These are phyloP conservation scores for Cercospora canescens DNA, from an alignment of 2,329 filamentous ascomycete genomes.

Conservation along the genomic window DNA sequence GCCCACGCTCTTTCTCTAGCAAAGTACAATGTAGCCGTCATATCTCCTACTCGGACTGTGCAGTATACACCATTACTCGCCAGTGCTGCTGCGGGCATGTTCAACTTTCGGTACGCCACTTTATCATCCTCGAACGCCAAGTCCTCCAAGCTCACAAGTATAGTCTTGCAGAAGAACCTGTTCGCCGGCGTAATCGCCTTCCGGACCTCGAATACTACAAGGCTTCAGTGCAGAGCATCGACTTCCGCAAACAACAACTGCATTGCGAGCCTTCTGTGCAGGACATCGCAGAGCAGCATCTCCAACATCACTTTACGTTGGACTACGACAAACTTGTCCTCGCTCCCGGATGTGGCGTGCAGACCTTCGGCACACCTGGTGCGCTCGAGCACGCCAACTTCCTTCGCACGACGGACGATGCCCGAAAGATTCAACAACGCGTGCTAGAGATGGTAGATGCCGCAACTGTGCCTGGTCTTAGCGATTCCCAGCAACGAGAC, in stretches of 20 bases:
- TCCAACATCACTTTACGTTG: slow-evolving; percentile 38
- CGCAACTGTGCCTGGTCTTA: slow-evolving; percentile 36
- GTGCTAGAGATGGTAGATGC: slow-evolving; percentile 41
- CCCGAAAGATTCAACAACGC: slow-evolving; percentile 37
- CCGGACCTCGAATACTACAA: slow-evolving; percentile 36
- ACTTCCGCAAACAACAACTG: slow-evolving; percentile 38
- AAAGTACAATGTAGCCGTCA: slow-evolving; percentile 43
- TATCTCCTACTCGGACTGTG: slow-evolving; percentile 45
- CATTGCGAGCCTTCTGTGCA: slow-evolving; percentile 37
- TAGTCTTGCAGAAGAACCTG: slow-evolving; percentile 45
- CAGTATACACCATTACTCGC: slow-evolving; percentile 49
- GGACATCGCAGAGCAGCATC: slow-evolving; percentile 32
- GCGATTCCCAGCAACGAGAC: slow-evolving; percentile 33
- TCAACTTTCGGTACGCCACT: slow-evolving; percentile 40
- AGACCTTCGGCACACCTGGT: slow-evolving; percentile 44
- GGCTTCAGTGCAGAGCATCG: slow-evolving; percentile 42
- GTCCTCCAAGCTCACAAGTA: background rate
- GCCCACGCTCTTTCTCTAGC: slow-evolving; percentile 37
- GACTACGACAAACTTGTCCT: slow-evolving; percentile 45
- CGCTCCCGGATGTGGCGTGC: slow-evolving; percentile 44
- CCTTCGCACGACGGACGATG: slow-evolving; percentile 39
- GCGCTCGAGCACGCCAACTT: slow-evolving; percentile 43
- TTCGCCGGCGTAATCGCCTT: slow-evolving; percentile 37
- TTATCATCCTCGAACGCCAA: background rate
- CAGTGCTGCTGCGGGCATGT: slow-evolving; percentile 47